Evolutionary conservation across 805 yeast species (phyloP).

Genomic region (Candida michaelii): DNA sequence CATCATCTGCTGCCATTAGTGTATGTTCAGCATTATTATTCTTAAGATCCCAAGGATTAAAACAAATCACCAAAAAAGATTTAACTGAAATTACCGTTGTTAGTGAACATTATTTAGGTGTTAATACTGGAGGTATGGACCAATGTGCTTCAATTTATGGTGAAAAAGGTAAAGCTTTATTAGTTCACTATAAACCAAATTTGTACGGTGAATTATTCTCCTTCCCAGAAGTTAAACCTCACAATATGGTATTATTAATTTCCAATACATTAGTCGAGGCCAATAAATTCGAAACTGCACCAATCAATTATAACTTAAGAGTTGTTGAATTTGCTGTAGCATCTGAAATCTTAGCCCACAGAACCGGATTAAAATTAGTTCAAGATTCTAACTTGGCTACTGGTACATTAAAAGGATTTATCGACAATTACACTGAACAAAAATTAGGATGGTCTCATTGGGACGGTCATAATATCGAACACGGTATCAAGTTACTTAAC

Average conservation of each 20-base stretch:
- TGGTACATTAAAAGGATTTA: constrained; percentile 65
- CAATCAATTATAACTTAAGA: constrained; percentile 65
- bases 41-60: constrained; percentile 51
- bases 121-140: constrained; percentile 80
- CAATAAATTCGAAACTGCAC: constrained; percentile 69
- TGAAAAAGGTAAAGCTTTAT: constrained; percentile 53
- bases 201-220: constrained; percentile 53
- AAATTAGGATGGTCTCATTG: constrained; percentile 32
- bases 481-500: constrained; percentile 40
- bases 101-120: constrained; percentile 71
- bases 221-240: constrained; percentile 48
- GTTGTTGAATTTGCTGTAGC: constrained; percentile 74
- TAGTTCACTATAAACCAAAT: constrained; percentile 60
- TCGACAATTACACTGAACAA: constrained; percentile 48
- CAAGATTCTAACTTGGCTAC: constrained; percentile 52
- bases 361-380: constrained; percentile 42
- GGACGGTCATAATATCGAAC: constrained; percentile 46
- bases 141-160: constrained; percentile 73
- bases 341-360: constrained; percentile 55
- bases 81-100: constrained; percentile 61
- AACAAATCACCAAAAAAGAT: constrained; percentile 45
- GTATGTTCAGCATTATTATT: constrained; percentile 62
- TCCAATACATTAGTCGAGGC: constrained; percentile 64
- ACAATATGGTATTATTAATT: constrained; percentile 52
- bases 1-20: constrained; percentile 72